Evolutionary conservation across 305 asterid species (phyloP).

Genomic region (Nicotiana rustica): DNA sequence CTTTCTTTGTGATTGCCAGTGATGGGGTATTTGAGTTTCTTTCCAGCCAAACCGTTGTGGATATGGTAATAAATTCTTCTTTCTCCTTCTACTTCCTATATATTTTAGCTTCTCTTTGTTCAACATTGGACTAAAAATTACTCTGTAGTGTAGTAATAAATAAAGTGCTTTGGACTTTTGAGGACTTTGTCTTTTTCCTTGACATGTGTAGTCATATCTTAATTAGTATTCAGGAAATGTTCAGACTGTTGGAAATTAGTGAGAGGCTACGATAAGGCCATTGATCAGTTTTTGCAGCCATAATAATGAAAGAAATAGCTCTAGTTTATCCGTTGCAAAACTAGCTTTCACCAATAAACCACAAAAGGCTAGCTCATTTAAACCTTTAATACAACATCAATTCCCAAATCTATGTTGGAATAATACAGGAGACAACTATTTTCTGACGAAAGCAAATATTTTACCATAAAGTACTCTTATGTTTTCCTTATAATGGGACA

Average conservation of each 20-base stretch:
- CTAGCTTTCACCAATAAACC: background rate
- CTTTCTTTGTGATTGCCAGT: slow-evolving; percentile 92
- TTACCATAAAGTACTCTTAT: slow-evolving; percentile 19
- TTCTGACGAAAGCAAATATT: background rate
- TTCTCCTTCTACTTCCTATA: slow-evolving; percentile 24
- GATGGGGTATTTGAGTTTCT: slow-evolving; percentile 98
- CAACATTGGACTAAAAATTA: background rate
- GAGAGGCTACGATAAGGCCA: background rate
- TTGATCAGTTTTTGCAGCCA: slow-evolving; percentile 17
- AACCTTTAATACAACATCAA: slow-evolving; percentile 22
- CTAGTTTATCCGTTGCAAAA: background rate
- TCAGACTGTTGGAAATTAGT: slow-evolving; percentile 22
- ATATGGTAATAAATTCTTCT: slow-evolving; percentile 69
- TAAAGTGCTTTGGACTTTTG: slow-evolving; percentile 9
- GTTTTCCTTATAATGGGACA: background rate
- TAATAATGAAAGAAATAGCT: slow-evolving; percentile 18
- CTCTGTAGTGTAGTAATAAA: background rate
- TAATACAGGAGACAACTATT: background rate
- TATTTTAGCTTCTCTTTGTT: slow-evolving; percentile 14
- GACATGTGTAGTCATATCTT: background rate
- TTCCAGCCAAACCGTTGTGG: slow-evolving; percentile 93
- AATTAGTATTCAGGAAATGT: slow-evolving; percentile 21
- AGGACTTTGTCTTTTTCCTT: slow-evolving; percentile 15
- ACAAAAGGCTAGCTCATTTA: slow-evolving; percentile 25
- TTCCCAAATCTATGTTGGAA: slow-evolving; percentile 23